Conservation (phyloP, 2,329 filamentous ascomycete genomes). For the Epichloe hybrida region DNA sequence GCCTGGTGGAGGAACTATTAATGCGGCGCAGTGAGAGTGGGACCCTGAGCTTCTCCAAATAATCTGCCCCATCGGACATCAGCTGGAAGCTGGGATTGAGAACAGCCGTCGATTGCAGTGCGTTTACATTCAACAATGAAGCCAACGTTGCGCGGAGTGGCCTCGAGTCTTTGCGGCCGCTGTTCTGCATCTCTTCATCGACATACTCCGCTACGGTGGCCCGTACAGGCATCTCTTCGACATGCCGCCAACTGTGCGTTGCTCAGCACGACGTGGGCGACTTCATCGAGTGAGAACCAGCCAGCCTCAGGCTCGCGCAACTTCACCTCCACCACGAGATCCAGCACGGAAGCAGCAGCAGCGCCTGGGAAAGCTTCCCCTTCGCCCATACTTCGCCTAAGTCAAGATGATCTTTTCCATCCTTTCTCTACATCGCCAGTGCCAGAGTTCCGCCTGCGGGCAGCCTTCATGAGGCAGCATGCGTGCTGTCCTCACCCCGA, state of each 20-base stretch:
- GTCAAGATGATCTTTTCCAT: constrained; percentile 80
- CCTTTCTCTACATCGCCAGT: constrained; percentile 81
- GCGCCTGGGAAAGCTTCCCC: constrained; percentile 12
- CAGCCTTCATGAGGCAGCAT: constrained; percentile 83
- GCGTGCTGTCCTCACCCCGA: constrained; percentile 86
- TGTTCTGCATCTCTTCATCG: constrained; percentile 23
- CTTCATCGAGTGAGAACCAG: constrained; percentile 8
- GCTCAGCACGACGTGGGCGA: constrained; percentile 8
- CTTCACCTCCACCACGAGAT: constrained; percentile 18
- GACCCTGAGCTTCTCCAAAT: constrained; percentile 18
- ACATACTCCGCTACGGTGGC: constrained; percentile 14
- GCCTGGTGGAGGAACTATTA: constrained; percentile 21
- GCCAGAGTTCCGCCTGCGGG: constrained; percentile 73
- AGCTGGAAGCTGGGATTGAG: background rate
- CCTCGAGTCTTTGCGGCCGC: constrained; percentile 26
- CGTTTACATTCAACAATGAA: constrained; percentile 20
- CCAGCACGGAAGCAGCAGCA: constrained; percentile 16
- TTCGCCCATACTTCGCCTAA: constrained; percentile 29
- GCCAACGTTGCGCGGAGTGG: constrained; percentile 25
- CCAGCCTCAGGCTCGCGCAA: constrained; percentile 10
- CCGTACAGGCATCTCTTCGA: constrained; percentile 14
- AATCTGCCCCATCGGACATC: background rate
- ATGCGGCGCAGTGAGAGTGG: constrained; percentile 18
- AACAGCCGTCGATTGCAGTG: background rate
- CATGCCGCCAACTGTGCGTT: constrained; percentile 13